Base-by-base conservation (phyloP, 306 rosid species). In the Vigna reflexopilosa region DNA sequence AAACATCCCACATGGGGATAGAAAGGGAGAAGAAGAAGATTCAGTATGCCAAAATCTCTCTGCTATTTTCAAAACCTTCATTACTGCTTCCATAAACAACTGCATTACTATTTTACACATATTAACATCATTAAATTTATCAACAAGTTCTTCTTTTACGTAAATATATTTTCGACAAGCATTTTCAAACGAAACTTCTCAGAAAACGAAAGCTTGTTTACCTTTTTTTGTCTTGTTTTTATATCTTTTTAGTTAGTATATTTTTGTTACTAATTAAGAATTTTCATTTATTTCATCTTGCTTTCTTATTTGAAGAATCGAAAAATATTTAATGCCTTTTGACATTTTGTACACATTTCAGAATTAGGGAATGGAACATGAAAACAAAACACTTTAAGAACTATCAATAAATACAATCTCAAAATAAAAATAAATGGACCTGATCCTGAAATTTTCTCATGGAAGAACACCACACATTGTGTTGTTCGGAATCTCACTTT, bases 1-100 rank as follows among this genome's bases (percentile, higher is more conserved):
- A 54, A 17, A 81, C 85, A 77, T 78, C 83, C n/a, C 90, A 85
- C 88, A 82, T 80, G 87, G 77, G 42, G 34, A 15, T 44, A 15
- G 50, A 67, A 42, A 28, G 36, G 17, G 44, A 84, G 16, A 66
- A 65, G 12, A 28, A 28, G 30, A 28, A 28, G 30, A 28, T 2
- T 2, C 0, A 28, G 17, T 22, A 1, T 22, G 24, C 24, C 24
- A 22, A 22, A 22, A 1, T 22, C 24, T 22, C 24, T 22, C 24
- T 22, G 24, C 24, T 22, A 22, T 22, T 22, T 22, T 22, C 24
- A 22, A 22, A 28, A 28, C 3, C 13, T 67, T 75, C 49, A 48
- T 73, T 65, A 66, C 44, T 79, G 83, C 72, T 59, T 36, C 65
- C 45, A 9, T 70, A 28, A 58, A 69, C 47, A 57, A 78, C 32